These are phyloP conservation scores for Meripilus lineatus DNA, from an alignment of 1,284 basidiomycete species.

Conservation along the genomic window DNA sequence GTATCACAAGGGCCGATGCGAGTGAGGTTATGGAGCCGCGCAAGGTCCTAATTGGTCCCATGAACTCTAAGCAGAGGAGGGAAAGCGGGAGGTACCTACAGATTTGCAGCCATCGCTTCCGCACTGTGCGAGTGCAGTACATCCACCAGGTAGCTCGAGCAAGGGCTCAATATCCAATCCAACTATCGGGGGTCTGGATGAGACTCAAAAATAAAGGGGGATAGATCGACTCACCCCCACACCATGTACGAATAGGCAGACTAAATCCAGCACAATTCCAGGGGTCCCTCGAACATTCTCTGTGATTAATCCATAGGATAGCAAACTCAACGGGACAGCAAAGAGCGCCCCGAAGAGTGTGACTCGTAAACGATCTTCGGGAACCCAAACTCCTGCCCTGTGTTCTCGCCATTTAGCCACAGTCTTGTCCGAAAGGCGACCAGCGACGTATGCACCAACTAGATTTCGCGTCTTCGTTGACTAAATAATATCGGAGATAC, in stretches of 20 bases:
- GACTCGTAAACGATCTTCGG: slow-evolving; percentile 56
- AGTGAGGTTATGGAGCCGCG: slow-evolving; percentile 39
- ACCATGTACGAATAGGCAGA: slow-evolving; percentile 45
- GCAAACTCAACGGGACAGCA: slow-evolving; percentile 38
- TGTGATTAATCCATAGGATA: slow-evolving; percentile 29
- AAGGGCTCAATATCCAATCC: slow-evolving; percentile 40
- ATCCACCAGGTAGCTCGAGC: slow-evolving; percentile 53
- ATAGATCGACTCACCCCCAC: slow-evolving; percentile 37
- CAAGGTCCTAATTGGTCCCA: slow-evolving; percentile 30
- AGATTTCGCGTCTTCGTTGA: slow-evolving; percentile 11
- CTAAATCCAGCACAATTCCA: slow-evolving; percentile 36
- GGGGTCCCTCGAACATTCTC: slow-evolving; percentile 33
- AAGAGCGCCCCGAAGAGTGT: slow-evolving; percentile 40
- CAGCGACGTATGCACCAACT: slow-evolving; percentile 52
- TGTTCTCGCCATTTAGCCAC: slow-evolving; percentile 41
- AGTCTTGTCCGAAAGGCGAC: slow-evolving; percentile 45
- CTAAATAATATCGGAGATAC: neutral
- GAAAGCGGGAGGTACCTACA: slow-evolving; percentile 20
- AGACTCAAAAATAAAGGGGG: too few relatives aligned
- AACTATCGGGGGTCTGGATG: too few relatives aligned
- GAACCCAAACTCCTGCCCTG: slow-evolving; percentile 45
- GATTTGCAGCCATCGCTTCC: slow-evolving; percentile 41
- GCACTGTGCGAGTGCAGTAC: slow-evolving; percentile 44
- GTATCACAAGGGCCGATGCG: slow-evolving; percentile 40
- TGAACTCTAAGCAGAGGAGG: neutral